Conservation (phyloP, 768 basidiomycete genomes). For the Cystofilobasidium ferigula region DNA sequence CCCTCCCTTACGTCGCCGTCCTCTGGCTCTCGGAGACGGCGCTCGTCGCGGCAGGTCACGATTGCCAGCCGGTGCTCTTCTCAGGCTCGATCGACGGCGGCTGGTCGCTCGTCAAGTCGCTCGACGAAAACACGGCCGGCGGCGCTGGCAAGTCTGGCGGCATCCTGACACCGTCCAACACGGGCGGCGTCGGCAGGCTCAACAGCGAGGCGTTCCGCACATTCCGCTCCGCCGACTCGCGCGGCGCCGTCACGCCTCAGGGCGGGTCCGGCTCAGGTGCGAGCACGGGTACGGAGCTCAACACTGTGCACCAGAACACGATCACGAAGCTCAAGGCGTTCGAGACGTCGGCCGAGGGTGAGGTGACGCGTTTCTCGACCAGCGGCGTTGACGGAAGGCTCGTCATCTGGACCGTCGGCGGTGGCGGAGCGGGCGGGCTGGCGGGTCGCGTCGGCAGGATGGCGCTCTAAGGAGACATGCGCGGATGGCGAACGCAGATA, state of each 20-base stretch:
- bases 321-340: conserved; percentile 83
- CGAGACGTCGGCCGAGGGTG: conserved; percentile 47
- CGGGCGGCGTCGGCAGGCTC: conserved; percentile 51
- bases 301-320: conserved; percentile 94
- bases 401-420: conserved; percentile 62
- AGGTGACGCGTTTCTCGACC: conserved; percentile 71
- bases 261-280: conserved; percentile 27
- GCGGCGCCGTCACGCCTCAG: conserved; percentile 44
- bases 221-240: conserved; percentile 81
- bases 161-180: conserved; percentile 39
- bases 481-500: no score
- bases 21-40: conserved; percentile 73
- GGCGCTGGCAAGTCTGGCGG: conserved; percentile 46
- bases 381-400: conserved; percentile 87
- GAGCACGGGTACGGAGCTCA: conserved; percentile 51
- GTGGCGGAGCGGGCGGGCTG: conserved; percentile 9
- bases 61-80: conserved; percentile 89
- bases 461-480: conserved; percentile 20
- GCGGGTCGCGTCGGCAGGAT: conserved; percentile 14
- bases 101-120: conserved; percentile 67
- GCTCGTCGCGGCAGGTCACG: conserved; percentile 87
- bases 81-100: conserved; percentile 55
- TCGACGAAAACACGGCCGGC: conserved; percentile 57
- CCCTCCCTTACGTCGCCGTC: conserved; percentile 72
- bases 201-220: conserved; percentile 89